Evolutionary conservation across 345 rosid genomes (phyloP), one percentile per base, ranked within the genome.

Genomic region (Combretum micranthum): DNA sequence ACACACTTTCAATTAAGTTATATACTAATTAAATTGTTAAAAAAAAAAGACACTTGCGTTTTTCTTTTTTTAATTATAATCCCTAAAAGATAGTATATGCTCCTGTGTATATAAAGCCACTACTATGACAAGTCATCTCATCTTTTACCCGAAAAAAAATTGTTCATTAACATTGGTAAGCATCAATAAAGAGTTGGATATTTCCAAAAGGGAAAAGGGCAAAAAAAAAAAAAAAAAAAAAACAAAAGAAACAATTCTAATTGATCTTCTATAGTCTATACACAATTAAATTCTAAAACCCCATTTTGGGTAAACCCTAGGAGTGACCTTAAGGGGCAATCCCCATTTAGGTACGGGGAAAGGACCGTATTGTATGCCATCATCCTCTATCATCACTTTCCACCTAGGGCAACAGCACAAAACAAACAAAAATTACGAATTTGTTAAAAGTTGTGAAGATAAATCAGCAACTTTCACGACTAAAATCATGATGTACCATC

Each of bases 361-460:
- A 50, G 98, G 98, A 15, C 86, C 93, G 64, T 92, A 92, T 42
- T 88, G 96, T 61, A 92, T 84, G 15, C 87, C 98, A 66, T 84
- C 87, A 0, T 77, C 83, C 2, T 69, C 80, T 71, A 86, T 93
- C 47, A 73, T 63, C 37, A 76, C 75, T 72, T 81, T 73, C 98
- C 98, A 92, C 79, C 98, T 92, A 72, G 58, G 65, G 19, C 71
- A 65, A 61, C 68, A 50, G 44, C 18, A 62, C 20, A 55, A 12
- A 6, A 3, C 16, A 19, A 15, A 44, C 15, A 12, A 4, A 4
- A 15, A 22, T 55, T n/a, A 32, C 20, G 37, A 19, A 55, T 3
- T 23, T 22, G 6, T 13, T 14, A 53, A 1, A 13, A 6, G 26
- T 53, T 23, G 17, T 6, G 5, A 12, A 37, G 58, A 20, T 1